phyloP scores from a whole-genome alignment of 768 basidiomycete species.

The Mycena haematopus region DNA sequence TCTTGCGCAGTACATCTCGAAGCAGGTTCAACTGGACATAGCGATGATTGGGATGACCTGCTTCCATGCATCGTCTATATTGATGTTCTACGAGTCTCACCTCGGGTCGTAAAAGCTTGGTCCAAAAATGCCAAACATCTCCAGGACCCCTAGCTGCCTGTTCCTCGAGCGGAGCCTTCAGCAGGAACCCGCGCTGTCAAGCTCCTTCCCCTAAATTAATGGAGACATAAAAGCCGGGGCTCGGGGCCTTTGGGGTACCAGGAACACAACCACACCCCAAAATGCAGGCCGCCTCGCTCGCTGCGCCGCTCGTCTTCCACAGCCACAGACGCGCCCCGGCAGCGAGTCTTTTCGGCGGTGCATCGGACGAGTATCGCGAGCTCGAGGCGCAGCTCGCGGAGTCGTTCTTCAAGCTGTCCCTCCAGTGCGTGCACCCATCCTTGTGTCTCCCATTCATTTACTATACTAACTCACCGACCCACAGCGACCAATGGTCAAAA shows the following conservation, averaged over 20 bases:
- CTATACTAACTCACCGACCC: background rate
- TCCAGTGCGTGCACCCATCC: slow-evolving; percentile 21
- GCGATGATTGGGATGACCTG: no score
- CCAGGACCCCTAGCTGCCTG: background rate
- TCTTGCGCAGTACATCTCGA: no score
- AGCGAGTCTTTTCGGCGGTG: slow-evolving; percentile 4
- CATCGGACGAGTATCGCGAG: slow-evolving; percentile 11
- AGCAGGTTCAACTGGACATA: no score
- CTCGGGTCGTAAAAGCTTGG: no score
- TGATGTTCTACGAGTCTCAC: background rate
- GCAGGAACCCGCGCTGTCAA: slow-evolving; percentile 1
- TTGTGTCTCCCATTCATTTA: background rate
- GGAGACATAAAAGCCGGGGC: background rate
- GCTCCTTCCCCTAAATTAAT: background rate
- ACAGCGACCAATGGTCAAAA: slow-evolving; percentile 25
- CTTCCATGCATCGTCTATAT: no score
- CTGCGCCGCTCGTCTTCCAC: slow-evolving; percentile 10
- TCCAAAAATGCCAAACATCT: no score
- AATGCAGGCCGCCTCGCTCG: slow-evolving; percentile 16
- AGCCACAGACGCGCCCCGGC: background rate
- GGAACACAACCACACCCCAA: background rate
- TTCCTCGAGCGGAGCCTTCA: background rate
- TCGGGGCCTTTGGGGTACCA: background rate
- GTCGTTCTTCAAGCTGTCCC: slow-evolving; percentile 17
- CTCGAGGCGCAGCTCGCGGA: slow-evolving; percentile 20